These are phyloP conservation scores for Suaeda aralocaspica DNA, from an alignment of 148 eudicot species.

Conservation along the genomic window DNA sequence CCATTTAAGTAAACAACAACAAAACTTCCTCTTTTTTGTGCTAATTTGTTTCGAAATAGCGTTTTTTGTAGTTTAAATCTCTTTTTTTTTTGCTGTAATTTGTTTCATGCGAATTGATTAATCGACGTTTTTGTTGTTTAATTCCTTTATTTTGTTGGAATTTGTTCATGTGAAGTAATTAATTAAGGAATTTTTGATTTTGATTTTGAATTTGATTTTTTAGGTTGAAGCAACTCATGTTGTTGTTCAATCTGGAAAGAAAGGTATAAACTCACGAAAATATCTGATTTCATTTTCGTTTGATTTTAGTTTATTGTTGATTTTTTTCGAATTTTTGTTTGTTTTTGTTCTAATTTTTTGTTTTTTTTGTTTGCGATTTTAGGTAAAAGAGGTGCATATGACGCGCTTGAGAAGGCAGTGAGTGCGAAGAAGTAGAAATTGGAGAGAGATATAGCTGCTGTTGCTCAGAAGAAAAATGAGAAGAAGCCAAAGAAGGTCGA, in stretches of 20 bases:
- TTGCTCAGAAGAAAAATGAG: conserved; percentile 36
- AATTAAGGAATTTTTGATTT: no score
- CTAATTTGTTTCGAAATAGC: no score
- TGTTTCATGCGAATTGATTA: no score
- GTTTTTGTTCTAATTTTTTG: neutral
- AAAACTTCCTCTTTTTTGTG: no score
- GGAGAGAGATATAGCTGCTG: conserved; percentile 27
- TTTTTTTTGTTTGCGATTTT: neutral
- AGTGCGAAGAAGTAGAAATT: conserved; percentile 60
- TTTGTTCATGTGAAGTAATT: no score
- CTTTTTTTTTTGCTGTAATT: no score
- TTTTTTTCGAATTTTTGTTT: neutral
- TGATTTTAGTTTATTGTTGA: neutral
- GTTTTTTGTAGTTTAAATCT: no score
- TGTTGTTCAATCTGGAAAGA: conserved; percentile 41
- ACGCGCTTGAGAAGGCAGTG: conserved; percentile 33
- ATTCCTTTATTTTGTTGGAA: no score
- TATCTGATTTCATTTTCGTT: neutral
- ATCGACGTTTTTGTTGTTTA: no score
- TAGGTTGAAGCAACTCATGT: conserved; percentile 50
- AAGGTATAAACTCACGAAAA: conserved; percentile 33
- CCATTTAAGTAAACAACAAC: no score
- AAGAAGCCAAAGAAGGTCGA: conserved; percentile 41
- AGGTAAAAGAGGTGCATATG: conserved; percentile 75
- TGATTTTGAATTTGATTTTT: no score